Evolutionary conservation across 2,329 filamentous ascomycete species (phyloP), one percentile per base, ranked within the genome.

Genomic region (Curvularia sp.): DNA sequence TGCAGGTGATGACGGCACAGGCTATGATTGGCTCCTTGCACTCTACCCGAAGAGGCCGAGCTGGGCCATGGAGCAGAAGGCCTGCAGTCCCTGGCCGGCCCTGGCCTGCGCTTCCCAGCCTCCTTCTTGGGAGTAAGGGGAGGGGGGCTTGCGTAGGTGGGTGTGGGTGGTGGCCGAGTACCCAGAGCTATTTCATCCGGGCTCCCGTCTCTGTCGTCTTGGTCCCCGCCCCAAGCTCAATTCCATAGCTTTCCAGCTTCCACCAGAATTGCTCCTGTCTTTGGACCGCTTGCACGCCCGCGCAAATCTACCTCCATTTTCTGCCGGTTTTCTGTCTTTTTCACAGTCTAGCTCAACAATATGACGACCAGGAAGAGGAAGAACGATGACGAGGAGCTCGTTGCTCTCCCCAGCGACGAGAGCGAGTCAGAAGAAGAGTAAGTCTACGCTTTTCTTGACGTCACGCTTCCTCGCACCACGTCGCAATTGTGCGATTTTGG

Each of bases 281-380:
- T 30, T 50, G 22, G 22, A 20, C 3, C 22, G 10, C 33, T 31
- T 30, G 5, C 33, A 20, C 33, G 12, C 31, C 26, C 30, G 48
- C 28, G 58, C 53, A 61, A 59, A 57, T 49, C 67, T 54, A 50
- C 38, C 50, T 56, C 41, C 47, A 24, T 41, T 49, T 58, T 47
- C 49, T 54, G 30, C 13, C 33, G 3, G 15, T 35, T 51, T 56
- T 48, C 49, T 53, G 26, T 46, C 47, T 24, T 53, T 53, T 18
- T 46, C 39, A 66, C 50, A 59, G 78, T 20, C 49, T 24, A 30
- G 42, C 22, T 5, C 24, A 12, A 24, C 20, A 35, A 18, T 15
- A 58, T 80, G 78, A 77, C 78, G 42, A 80, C 78, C 49, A 77
- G 79, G 66, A 80, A 80, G 70, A 75, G 78, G 63, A 80, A 80